Conservation (phyloP, 2,329 filamentous ascomycete species). For the Phialophora chinensis region DNA sequence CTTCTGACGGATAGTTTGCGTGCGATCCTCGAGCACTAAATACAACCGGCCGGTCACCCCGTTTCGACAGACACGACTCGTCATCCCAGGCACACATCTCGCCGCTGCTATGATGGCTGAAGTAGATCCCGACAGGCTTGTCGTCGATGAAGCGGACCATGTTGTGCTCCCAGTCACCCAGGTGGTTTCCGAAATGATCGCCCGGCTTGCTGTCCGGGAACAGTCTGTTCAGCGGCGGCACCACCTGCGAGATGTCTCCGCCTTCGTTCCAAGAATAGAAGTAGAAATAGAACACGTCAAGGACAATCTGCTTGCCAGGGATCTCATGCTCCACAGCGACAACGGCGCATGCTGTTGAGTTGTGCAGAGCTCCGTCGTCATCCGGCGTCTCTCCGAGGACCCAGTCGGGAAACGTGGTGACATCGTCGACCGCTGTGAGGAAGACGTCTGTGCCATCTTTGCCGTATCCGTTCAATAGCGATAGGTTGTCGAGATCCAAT, state of each 20-base stretch:
- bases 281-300: constrained; percentile 99
- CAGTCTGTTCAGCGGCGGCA: constrained; percentile 31
- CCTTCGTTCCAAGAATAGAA: constrained; percentile 98
- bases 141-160: constrained; percentile 88
- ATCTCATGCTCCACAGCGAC: constrained; percentile 61
- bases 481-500: constrained; percentile 53
- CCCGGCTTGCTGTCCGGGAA: constrained; percentile 54
- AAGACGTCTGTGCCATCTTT: constrained; percentile 53
- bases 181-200: constrained; percentile 87
- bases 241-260: constrained; percentile 80
- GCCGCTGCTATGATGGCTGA: constrained; percentile 66
- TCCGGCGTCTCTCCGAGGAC: constrained; percentile 62
- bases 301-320: constrained; percentile 50
- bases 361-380: constrained; percentile 55
- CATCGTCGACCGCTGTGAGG: constrained; percentile 54
- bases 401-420: constrained; percentile 49
- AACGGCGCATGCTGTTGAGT: constrained; percentile 59
- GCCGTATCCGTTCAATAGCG: constrained; percentile 51
- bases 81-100: constrained; percentile 66
- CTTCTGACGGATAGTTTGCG: constrained; percentile 77
- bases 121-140: constrained; percentile 70
- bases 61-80: constrained; percentile 26
- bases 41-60: constrained; percentile 66
- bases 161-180: constrained; percentile 98
- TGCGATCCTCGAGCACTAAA: constrained; percentile 89